Conservation (phyloP, 2,329 filamentous ascomycete species). For the Hirsutella minnesotensis region DNA sequence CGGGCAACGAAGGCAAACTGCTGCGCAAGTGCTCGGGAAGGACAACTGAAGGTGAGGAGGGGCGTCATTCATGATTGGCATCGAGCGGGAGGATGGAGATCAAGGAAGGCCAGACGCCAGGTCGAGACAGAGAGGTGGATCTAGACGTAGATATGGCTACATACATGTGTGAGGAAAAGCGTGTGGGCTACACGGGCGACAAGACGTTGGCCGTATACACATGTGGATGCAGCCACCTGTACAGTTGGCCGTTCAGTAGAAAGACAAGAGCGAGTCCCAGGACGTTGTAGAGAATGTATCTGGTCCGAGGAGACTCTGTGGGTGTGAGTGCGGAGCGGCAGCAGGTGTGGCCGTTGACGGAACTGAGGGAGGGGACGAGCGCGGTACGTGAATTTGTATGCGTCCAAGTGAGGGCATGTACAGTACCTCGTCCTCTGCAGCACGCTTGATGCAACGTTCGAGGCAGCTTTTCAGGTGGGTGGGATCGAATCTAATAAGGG, state of each 20-base stretch:
- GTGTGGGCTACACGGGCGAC: not conserved
- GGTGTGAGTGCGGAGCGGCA: no score
- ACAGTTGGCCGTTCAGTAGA: not conserved
- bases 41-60: no score
- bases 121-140: no score
- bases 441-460: not conserved
- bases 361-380: not conserved
- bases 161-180: not conserved
- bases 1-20: no score
- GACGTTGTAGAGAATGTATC: no score
- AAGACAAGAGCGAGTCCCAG: no score
- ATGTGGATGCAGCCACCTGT: not conserved
- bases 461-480: slow-evolving; percentile 4
- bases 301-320: no score
- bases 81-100: no score
- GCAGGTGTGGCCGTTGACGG: no score
- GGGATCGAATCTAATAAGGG: slow-evolving; percentile 7
- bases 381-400: not conserved
- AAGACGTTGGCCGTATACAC: not conserved
- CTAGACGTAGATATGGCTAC: not conserved
- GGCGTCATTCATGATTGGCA: no score
- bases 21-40: not conserved
- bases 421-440: not conserved
- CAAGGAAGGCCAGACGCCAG: no score
- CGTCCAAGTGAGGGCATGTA: not conserved